Evolutionary conservation across 2,329 filamentous ascomycete species (phyloP), one percentile per base, ranked within the genome.

Genomic region (Aspergillus sp.): DNA sequence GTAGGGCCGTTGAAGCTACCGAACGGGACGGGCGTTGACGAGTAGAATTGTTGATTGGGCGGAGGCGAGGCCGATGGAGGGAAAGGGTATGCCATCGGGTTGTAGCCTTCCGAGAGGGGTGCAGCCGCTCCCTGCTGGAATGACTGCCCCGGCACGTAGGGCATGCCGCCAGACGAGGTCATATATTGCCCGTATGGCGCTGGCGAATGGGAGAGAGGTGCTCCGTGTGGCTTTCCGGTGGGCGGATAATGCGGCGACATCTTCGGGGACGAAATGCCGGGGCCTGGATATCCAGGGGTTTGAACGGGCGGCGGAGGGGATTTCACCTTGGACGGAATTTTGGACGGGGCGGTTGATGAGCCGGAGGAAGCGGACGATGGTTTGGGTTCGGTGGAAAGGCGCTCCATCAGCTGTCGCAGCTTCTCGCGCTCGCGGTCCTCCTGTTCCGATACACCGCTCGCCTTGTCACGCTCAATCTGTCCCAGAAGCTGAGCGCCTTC

Each of bases 401-500:
- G 87, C 71, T 97, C 93, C 95, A 99, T 98, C 46, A 99, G 81
- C 47, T 90, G 90, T 58, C 91, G 87, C 57, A 99, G 79, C 57
- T 94, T 86, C 70, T 96, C 92, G 58, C 91, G 88, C 73, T 98
- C 94, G 55, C 90, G 83, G 68, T 96, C 92, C 32, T 92, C 92
- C 58, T 83, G 80, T 31, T 77, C 78, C n/a, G 77, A 77, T 22
- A 79, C 78, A 42, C 79, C 88, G 54, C 83, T 85, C 4, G 86
- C 84, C 69, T 89, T 89, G 54, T 90, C 87, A 66, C 90, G 87
- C 75, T 96, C 92, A 63, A 99, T 99, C 67, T 92, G 90, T 66
- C 86, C 87, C 39, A 99, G 84, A 5, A 99, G 84, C 73, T 96
- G 91, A 0, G 92, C 91, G 4, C 95, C 95, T 79, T 99, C 95